Evolutionary conservation across 768 basidiomycete genomes (phyloP).

Genomic region (Boletus reticuloceps): DNA sequence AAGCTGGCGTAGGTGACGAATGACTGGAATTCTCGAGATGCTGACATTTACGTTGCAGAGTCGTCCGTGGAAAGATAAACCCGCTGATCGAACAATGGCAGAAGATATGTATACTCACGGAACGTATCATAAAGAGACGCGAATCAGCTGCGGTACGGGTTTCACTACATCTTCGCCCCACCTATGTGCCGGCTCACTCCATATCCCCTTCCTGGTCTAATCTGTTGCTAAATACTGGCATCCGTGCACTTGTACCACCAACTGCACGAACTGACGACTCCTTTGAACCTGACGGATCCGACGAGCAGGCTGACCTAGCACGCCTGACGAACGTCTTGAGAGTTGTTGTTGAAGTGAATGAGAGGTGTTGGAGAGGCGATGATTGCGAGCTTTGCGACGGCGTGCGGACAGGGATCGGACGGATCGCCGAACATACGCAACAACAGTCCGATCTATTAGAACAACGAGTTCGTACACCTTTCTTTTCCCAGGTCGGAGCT

Average conservation of each 20-base stretch:
- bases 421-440: slow-evolving; percentile 66
- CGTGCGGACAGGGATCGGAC: slow-evolving; percentile 70
- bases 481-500: background rate
- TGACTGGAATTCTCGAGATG: background rate
- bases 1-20: slow-evolving; percentile 64
- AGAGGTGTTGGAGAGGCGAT: slow-evolving; percentile 80
- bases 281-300: slow-evolving; percentile 28
- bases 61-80: slow-evolving; percentile 72
- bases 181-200: slow-evolving; percentile 70
- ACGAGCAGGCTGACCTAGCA: slow-evolving; percentile 74
- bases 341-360: slow-evolving; percentile 74
- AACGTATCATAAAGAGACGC: slow-evolving; percentile 85
- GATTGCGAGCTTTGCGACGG: slow-evolving; percentile 80
- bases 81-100: slow-evolving; percentile 90
- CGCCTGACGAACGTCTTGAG: slow-evolving; percentile 81
- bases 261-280: slow-evolving; percentile 9
- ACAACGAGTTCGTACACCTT: slow-evolving; percentile 51
- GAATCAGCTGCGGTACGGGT: slow-evolving; percentile 89
- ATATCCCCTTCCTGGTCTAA: slow-evolving; percentile 50
- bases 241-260: slow-evolving; percentile 21
- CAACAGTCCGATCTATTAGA: slow-evolving; percentile 74
- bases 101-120: slow-evolving; percentile 80
- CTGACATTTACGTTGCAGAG: slow-evolving; percentile 39
- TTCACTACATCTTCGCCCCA: slow-evolving; percentile 57
- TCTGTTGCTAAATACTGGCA: slow-evolving; percentile 29